Base-by-base conservation (phyloP, 2,329 filamentous ascomycete species). In the Lecanicillium sp. region DNA sequence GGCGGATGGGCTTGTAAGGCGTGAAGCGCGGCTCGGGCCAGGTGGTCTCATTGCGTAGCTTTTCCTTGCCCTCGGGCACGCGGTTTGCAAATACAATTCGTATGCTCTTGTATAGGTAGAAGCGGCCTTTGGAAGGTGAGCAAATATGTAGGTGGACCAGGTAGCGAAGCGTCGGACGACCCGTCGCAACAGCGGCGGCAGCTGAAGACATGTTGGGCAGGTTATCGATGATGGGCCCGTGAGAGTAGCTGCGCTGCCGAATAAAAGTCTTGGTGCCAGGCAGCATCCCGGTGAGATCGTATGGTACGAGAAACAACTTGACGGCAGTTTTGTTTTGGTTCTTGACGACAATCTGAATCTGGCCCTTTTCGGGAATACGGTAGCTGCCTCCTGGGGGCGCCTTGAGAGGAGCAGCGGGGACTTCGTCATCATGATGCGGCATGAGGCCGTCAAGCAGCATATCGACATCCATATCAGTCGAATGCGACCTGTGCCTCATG, bases 281-380 rank as follows among this genome's bases (percentile, higher is more conserved):
- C 52, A 93, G 86, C 91, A 98, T 98, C 44, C 89, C 91, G 1
- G 81, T 77, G 1, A 98, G 73, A 62, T 97, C 90, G 58, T 97
- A 98, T 0, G 91, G 93, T 3, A 98, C 81, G 20, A 97, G 75
- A 57, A 97, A 97, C 1, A 98, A 73, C 65, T 98, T 97, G 47
- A 97, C 91, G 1, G 93, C 93, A 3, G 93, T 97, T 63, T 97
- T 97, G 69, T 97, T 95, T 14, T 90, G 91, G 59, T 97, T 98
- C 64, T 97, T 97, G 63, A 98, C 88, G 52, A 98, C 85, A 54
- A 98, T 95, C 59, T 98, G 93, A 12, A 98, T 73, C 65, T 97
- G 93, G 0, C 93, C 93, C 64, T 90, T 86, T 60, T 93, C 84
- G 0, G 93, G 93, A 45, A 98, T 95, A 36, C 93, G 84, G 64